phyloP scores from a whole-genome alignment of 2,329 filamentous ascomycete species.

The Juglanconis oblonga region DNA sequence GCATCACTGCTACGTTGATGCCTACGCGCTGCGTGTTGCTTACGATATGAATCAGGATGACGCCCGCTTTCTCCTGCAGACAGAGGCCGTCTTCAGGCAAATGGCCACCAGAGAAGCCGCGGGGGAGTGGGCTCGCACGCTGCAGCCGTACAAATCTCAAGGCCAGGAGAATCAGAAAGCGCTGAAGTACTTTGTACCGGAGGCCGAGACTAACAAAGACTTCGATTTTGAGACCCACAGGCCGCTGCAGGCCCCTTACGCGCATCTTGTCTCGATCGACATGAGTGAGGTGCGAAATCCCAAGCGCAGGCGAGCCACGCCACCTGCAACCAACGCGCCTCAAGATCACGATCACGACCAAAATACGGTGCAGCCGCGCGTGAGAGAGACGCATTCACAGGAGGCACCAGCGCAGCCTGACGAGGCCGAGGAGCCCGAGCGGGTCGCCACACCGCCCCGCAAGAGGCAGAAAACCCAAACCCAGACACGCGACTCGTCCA shows the following conservation, averaged over 20 bases:
- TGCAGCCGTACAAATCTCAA: slow-evolving; percentile 55
- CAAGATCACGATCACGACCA: not conserved
- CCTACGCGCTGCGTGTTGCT: slow-evolving; percentile 57
- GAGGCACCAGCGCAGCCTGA: slow-evolving; percentile 4
- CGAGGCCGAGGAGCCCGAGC: slow-evolving; percentile 13
- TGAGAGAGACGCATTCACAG: not conserved
- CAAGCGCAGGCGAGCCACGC: slow-evolving; percentile 2
- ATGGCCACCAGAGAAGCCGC: slow-evolving; percentile 52
- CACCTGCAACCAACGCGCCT: not conserved
- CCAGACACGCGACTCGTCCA: slow-evolving; percentile 14
- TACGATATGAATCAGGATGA: slow-evolving; percentile 57
- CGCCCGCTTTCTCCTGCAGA: slow-evolving; percentile 51
- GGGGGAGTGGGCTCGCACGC: slow-evolving; percentile 47
- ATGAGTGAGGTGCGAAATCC: slow-evolving; percentile 20
- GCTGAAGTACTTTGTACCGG: slow-evolving; percentile 52
- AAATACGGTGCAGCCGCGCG: not conserved
- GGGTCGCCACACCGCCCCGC: slow-evolving; percentile 19
- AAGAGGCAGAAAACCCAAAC: slow-evolving; percentile 19
- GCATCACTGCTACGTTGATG: slow-evolving; percentile 58
- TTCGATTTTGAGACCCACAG: slow-evolving; percentile 37
- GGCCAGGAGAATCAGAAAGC: slow-evolving; percentile 52
- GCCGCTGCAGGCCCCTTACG: slow-evolving; percentile 49
- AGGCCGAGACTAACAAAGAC: slow-evolving; percentile 37
- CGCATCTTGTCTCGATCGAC: slow-evolving; percentile 42
- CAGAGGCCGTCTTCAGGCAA: slow-evolving; percentile 57